Base-by-base conservation (phyloP, 1,284 basidiomycete species). In the Coniferiporia sulphurascens region DNA sequence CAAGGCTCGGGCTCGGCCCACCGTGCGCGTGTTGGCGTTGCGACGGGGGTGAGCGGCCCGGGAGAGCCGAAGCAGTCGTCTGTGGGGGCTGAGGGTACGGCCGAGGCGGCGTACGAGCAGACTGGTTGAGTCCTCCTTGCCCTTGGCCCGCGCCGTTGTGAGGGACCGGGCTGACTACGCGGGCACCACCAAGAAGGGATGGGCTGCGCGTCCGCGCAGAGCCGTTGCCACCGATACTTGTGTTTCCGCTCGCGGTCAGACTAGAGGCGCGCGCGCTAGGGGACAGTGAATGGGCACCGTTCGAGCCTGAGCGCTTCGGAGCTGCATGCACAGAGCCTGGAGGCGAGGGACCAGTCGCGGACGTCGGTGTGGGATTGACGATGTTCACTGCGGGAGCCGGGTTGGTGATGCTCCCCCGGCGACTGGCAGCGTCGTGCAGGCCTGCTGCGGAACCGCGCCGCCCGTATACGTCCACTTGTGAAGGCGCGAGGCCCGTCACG, bases 401-500 rank as follows among this genome's bases (percentile, higher is more conserved):
- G 2, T 49, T 45, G 27, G 60, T 43, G 27, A 62, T 43, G 34
- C 60, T 62, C 19, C 55, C 60, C 27, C 60, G 22, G 13, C 60
- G 51, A 12, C 49, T 50, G 43, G 56, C 21, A 12, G n/a, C 38
- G 19, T 43, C 48, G 35, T 27, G 27, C 27, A 58, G 17, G 22
- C 60, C 60, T 15, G 60, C 60, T 12, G 46, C 54, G 9, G 54
- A 56, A 15, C 56, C 60, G 8, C 60, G 51, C 7, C 53, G 48
- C 15, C 56, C 60, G 43, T 27, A 15, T 15, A 15, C 38, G 15
- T 41, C 38, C 12, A 41, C 36, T 7, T 52, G 21, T 19, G 36
- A n/a, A 13, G 49, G 49, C 9, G 34, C 41, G 45, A 73, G 66
- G n/a, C 77, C 78, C 5, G 78, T 80, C 10, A 77, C 73, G 68